Evolutionary conservation across 495 filamentous ascomycete genomes (phyloP), one percentile per base, ranked within the genome.

Genomic region (Daldinia grandis): DNA sequence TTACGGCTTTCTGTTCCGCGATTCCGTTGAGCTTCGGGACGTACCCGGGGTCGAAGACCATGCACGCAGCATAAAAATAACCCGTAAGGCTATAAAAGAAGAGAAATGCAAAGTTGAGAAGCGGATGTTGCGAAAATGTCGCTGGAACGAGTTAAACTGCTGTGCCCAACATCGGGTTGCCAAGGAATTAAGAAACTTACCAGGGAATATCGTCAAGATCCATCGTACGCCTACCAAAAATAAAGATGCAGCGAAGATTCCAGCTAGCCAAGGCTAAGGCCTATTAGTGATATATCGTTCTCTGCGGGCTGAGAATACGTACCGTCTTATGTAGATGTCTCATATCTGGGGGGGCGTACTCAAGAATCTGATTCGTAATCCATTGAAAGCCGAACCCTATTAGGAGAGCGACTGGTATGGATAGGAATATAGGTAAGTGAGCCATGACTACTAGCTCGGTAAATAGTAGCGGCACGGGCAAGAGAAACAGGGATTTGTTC

Each of bases 21-120:
- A 95, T 87, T 70, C 94, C 94, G 56, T 89, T 90, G 69, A 94
- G 85, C 76, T 97, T 98, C 0, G 96, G 95, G n/a, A 99, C 90
- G 76, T 89, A 98, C 10, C 95, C 95, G 0, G 95, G 96, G 74
- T 99, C 95, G 73, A 89, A 89, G 15, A 89, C 78, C 92, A 99
- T 96, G 60, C 91, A 89, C 57, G 88, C 83, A 68, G 88, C 81
- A 76, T 98, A 98, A 80, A 98, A 98, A 79, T 94, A 98, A 31
- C 84, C 74, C 7, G 90, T 94, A 30, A 93, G 74, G 51, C 79
- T 79, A 70, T 87, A 91, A 64, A 87, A 88, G 10, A 87, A 66
- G 7, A 81, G 80, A 72, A 98, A 98, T 1, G 87, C 69, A 24
- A 97, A 77, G 73, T 98, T 98, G 68, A 89, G 76, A 17, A 97